These are phyloP conservation scores for Coccomyxa sp. DNA, from an alignment of 139 green algal genomes.

Conservation along the genomic window DNA sequence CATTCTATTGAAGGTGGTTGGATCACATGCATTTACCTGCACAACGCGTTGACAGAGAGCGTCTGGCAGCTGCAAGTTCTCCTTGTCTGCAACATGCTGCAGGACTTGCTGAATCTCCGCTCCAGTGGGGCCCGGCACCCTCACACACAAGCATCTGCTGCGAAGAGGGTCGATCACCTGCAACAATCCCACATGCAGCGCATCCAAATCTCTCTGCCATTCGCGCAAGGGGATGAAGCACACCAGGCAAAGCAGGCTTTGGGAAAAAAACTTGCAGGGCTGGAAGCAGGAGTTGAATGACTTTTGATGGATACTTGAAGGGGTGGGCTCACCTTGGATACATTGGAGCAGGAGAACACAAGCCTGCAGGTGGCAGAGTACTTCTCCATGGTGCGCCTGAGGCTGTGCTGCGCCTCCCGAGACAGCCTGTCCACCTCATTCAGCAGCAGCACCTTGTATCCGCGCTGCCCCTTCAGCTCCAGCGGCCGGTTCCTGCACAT, in stretches of 20 bases:
- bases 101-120: conserved; percentile 65
- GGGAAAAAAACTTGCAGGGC: background rate
- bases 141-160: conserved; percentile 87
- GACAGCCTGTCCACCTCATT: conserved; percentile 90
- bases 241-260: background rate
- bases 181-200: background rate
- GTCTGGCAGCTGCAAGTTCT: conserved; percentile 67
- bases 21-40: background rate
- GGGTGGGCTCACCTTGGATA: conserved; percentile 65
- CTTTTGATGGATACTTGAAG: background rate
- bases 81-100: conserved; percentile 61
- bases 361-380: conserved; percentile 87
- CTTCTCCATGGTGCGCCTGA: conserved; percentile 98
- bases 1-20: too few relatives aligned
- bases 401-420: conserved; percentile 86
- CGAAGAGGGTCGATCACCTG: conserved; percentile 90
- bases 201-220: too few relatives aligned
- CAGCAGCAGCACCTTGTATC: conserved; percentile 90
- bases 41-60: conserved; percentile 61
- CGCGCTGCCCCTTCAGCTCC: conserved; percentile 47
- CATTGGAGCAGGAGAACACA: conserved; percentile 81
- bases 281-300: background rate
- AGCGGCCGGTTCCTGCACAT: conserved; percentile 87
- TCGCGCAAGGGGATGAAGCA: background rate
- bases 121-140: conserved; percentile 72